Evolutionary conservation across 306 rosid genomes (phyloP).

Genomic region (Vicia faba): DNA sequence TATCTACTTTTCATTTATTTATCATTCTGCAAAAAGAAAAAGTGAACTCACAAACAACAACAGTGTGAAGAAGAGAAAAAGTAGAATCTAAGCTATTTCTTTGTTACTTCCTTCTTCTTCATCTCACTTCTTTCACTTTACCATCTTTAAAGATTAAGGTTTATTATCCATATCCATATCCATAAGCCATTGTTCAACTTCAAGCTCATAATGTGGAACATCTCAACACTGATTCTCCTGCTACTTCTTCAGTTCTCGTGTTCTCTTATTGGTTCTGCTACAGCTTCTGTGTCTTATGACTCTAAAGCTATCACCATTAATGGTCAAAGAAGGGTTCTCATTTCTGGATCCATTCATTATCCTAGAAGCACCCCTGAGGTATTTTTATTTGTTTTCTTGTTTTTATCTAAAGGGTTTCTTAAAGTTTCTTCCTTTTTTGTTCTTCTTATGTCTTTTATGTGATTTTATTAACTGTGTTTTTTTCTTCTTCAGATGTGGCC

Average conservation of each 20-base stretch:
- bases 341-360: slow-evolving; percentile 99
- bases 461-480: slow-evolving; percentile 15
- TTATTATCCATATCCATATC: not conserved
- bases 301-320: slow-evolving; percentile 82
- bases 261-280: slow-evolving; percentile 48
- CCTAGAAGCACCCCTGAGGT: slow-evolving; percentile 99
- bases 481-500: slow-evolving; percentile 86
- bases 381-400: slow-evolving; percentile 21
- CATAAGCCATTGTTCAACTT: slow-evolving; percentile 45
- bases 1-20: slow-evolving; percentile 1
- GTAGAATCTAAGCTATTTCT: slow-evolving; percentile 42
- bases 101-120: slow-evolving; percentile 42
- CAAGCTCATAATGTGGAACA: slow-evolving; percentile 70
- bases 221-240: slow-evolving; percentile 5
- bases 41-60: slow-evolving; percentile 1
- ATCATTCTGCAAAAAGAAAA: slow-evolving; percentile 23
- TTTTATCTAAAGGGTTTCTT: slow-evolving; percentile 44
- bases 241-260: slow-evolving; percentile 42
- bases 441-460: not conserved
- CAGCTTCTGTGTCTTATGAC: slow-evolving; percentile 88
- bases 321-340: slow-evolving; percentile 91
- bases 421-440: slow-evolving; percentile 33
- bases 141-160: slow-evolving; percentile 30
- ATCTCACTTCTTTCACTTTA: slow-evolving; percentile 49
- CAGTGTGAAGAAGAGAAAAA: slow-evolving; percentile 5